Evolutionary conservation across 305 asterid genomes (phyloP).

Genomic region (Euphrasia arctica): DNA sequence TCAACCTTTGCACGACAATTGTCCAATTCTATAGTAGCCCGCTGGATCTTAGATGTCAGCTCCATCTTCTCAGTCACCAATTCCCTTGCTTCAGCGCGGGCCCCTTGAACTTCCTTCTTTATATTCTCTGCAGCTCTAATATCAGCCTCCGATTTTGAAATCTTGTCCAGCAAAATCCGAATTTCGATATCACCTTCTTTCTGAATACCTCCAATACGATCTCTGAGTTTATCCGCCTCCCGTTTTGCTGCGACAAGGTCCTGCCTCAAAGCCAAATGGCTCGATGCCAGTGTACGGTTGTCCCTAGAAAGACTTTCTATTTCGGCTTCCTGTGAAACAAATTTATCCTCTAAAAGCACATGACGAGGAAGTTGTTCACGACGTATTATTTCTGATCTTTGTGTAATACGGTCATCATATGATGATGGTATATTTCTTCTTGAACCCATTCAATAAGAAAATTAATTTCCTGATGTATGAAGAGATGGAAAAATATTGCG

Average conservation of each 20-base stretch:
- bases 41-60: slow-evolving; percentile 45
- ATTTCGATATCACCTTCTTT: slow-evolving; percentile 77
- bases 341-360: slow-evolving; percentile 37
- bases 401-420: slow-evolving; percentile 40
- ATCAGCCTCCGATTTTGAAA: slow-evolving; percentile 59
- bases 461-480: slow-evolving; percentile 20
- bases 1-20: slow-evolving; percentile 41
- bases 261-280: slow-evolving; percentile 54
- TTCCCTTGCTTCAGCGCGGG: slow-evolving; percentile 50
- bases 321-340: slow-evolving; percentile 55
- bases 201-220: slow-evolving; percentile 58
- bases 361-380: slow-evolving; percentile 38
- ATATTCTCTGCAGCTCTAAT: slow-evolving; percentile 43
- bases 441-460: slow-evolving; percentile 43
- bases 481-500: not conserved
- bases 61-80: slow-evolving; percentile 55
- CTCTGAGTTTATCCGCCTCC: slow-evolving; percentile 58
- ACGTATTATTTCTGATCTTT: slow-evolving; percentile 36
- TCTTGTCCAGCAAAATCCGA: slow-evolving; percentile 65
- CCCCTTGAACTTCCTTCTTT: slow-evolving; percentile 54
- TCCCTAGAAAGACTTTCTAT: slow-evolving; percentile 54
- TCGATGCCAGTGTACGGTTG: slow-evolving; percentile 59
- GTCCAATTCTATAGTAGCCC: slow-evolving; percentile 57
- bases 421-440: slow-evolving; percentile 50
- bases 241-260: slow-evolving; percentile 51